Conservation (phyloP, 225 moss, liverwort and hornwort species). For the Polytrichum commune region DNA sequence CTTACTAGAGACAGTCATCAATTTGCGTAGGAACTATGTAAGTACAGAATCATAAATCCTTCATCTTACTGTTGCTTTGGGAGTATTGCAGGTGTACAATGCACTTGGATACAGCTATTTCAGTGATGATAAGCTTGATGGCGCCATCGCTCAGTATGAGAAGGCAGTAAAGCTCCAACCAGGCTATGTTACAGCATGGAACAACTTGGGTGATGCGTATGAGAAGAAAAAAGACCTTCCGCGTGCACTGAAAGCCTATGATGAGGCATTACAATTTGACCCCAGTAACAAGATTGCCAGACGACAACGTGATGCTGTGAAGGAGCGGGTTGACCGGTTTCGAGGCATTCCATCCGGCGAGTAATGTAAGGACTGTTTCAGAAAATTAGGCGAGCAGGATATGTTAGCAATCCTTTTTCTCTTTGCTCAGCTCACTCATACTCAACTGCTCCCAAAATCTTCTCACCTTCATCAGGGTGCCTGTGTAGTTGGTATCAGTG, state of each 20-base stretch:
- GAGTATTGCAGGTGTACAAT: slow-evolving; percentile 71
- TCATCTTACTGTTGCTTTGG: background rate
- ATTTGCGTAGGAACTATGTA: slow-evolving; percentile 4
- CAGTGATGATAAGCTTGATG: slow-evolving; percentile 71
- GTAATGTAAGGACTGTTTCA: background rate
- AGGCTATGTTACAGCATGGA: slow-evolving; percentile 94
- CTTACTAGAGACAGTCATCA: background rate
- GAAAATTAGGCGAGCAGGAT: too few relatives aligned
- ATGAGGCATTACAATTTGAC: slow-evolving; percentile 90
- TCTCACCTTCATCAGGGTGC: too few relatives aligned
- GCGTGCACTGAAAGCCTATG: slow-evolving; percentile 70
- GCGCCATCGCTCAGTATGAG: slow-evolving; percentile 67
- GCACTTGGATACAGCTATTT: slow-evolving; percentile 88
- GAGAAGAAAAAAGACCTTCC: slow-evolving; percentile 69
- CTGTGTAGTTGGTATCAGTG: too few relatives aligned
- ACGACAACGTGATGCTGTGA: slow-evolving; percentile 59
- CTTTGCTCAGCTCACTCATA: too few relatives aligned
- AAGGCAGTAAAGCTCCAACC: slow-evolving; percentile 92
- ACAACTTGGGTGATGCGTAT: slow-evolving; percentile 84
- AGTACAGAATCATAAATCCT: too few relatives aligned
- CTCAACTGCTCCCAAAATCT: too few relatives aligned
- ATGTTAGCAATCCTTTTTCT: too few relatives aligned
- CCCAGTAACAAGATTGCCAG: slow-evolving; percentile 82
- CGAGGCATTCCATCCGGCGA: slow-evolving; percentile 67
- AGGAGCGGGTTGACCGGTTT: slow-evolving; percentile 66